Conservation (phyloP, 345 rosid genomes). For the Mercurialis annua region DNA sequence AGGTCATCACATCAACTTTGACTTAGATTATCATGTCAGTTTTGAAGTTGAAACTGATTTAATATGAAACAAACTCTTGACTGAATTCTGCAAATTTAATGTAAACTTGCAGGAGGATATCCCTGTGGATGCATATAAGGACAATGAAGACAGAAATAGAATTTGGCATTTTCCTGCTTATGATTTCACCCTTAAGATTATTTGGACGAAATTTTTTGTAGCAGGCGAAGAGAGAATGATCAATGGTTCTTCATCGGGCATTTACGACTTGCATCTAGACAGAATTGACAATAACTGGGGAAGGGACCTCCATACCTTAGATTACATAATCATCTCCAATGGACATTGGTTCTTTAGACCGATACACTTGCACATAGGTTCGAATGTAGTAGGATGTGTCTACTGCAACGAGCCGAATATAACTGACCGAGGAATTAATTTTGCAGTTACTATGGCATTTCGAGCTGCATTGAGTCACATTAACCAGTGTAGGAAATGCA, state of each 20-base stretch:
- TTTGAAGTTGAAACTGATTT: no score
- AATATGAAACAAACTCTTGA: no score
- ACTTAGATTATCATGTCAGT: no score
- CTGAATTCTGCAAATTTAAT: no score
- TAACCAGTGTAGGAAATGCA: constrained; percentile 34
- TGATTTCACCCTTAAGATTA: constrained; percentile 58
- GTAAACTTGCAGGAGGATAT: constrained; percentile 53
- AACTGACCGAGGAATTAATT: constrained; percentile 36
- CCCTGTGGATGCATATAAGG: constrained; percentile 50
- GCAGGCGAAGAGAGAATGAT: constrained; percentile 42
- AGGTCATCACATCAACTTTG: no score
- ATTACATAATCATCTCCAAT: constrained; percentile 54
- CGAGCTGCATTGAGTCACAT: constrained; percentile 46
- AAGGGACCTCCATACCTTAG: constrained; percentile 34
- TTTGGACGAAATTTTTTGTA: constrained; percentile 68
- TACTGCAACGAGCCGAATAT: constrained; percentile 53
- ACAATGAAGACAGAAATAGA: constrained; percentile 52
- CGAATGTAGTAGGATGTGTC: constrained; percentile 49
- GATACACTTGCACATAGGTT: constrained; percentile 41
- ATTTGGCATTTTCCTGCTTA: constrained; percentile 66
- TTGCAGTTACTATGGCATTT: constrained; percentile 50
- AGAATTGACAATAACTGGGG: constrained; percentile 51
- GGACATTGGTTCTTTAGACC: constrained; percentile 85
- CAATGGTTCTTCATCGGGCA: constrained; percentile 47
- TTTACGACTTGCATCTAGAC: constrained; percentile 43